These are phyloP conservation scores for Thelephora ganbajun DNA, from an alignment of 768 basidiomycete genomes.

Conservation along the genomic window DNA sequence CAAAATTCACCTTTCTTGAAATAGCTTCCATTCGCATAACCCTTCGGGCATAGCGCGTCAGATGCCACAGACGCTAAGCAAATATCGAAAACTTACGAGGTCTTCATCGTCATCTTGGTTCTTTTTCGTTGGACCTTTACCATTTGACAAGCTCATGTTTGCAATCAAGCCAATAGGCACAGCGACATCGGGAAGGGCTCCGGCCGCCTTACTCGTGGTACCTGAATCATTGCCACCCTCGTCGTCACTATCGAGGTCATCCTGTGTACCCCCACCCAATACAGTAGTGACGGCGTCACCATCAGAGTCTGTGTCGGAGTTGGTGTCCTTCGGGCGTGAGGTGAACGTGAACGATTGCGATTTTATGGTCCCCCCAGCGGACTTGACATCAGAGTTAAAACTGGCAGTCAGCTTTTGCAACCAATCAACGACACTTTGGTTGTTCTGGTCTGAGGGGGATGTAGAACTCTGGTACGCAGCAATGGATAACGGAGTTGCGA, in stretches of 20 bases:
- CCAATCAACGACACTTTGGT: constrained; percentile 60
- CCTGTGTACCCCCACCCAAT: not conserved
- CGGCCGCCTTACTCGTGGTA: constrained; percentile 8
- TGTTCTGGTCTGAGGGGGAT: constrained; percentile 58
- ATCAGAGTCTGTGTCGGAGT: constrained; percentile 17
- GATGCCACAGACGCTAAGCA: constrained; percentile 4
- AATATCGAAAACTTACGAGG: constrained; percentile 27
- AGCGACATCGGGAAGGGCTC: constrained; percentile 47
- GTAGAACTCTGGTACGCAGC: constrained; percentile 70
- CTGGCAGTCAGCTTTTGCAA: constrained; percentile 33
- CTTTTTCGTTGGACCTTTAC: constrained; percentile 28
- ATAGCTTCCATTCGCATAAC: constrained; percentile 68
- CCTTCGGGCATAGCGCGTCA: constrained; percentile 24
- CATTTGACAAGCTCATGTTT: constrained; percentile 50
- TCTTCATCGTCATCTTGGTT: constrained; percentile 30
- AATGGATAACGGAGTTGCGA: constrained; percentile 66
- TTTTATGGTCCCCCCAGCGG: constrained; percentile 29
- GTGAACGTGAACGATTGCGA: constrained; percentile 31
- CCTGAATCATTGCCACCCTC: constrained; percentile 14
- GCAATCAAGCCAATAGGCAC: constrained; percentile 71
- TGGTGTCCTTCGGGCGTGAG: constrained; percentile 16
- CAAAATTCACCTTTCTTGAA: constrained; percentile 54
- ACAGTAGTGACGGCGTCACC: constrained; percentile 15
- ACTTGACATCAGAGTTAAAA: constrained; percentile 43
- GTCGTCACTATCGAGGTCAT: constrained; percentile 4